Evolutionary conservation across 257 asterid species (phyloP).

Genomic region (Solanum lycopersicoides): DNA sequence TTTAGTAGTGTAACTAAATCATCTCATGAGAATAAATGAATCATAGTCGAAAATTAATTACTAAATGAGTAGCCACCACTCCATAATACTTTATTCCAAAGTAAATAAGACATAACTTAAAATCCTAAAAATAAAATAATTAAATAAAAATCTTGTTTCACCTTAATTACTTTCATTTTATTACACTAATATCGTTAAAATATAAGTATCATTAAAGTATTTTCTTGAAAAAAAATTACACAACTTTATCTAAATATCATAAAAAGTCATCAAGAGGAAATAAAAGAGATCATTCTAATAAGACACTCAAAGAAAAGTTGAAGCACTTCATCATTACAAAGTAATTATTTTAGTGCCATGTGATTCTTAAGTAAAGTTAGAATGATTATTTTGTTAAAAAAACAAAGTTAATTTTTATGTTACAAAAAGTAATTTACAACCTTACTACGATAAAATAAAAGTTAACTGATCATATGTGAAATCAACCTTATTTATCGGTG

Average conservation of each 20-base stretch:
- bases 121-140: neutral
- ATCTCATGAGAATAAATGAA: neutral
- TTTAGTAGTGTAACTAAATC: neutral
- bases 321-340: neutral
- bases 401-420: neutral
- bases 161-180: neutral
- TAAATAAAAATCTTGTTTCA: neutral
- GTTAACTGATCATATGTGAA: neutral
- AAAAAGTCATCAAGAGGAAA: neutral
- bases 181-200: neutral
- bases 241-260: neutral
- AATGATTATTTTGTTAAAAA: neutral
- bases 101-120: neutral
- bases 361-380: neutral
- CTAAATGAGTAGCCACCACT: neutral
- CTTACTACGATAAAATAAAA: neutral
- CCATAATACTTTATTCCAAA: neutral
- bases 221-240: neutral
- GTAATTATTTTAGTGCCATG: neutral
- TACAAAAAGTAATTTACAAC: neutral
- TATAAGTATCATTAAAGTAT: neutral
- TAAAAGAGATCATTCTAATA: neutral
- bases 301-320: neutral
- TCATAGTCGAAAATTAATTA: neutral
- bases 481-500: neutral